Evolutionary conservation across 2,329 filamentous ascomycete genomes (phyloP), one percentile per base, ranked within the genome.

Genomic region (Penicillium nordicum): DNA sequence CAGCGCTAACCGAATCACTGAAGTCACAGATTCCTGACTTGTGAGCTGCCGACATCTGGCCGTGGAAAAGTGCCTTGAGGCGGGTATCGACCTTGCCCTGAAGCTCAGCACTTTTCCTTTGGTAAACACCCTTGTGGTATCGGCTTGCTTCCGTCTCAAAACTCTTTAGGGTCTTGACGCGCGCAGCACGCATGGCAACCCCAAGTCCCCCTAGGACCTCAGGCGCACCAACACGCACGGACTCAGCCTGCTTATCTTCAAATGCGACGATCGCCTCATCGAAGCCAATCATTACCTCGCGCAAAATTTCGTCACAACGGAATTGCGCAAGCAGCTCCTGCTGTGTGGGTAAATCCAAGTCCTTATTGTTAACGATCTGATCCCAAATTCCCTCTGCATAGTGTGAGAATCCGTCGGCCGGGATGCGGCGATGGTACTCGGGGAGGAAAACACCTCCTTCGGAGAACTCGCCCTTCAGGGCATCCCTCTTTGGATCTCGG

Each of bases 311-410:
- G 72, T 99, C 94, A 74, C 94, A 99, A 63, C 94, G 86, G 79
- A 97, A 99, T 73, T 99, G 94, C 11, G 94, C 94, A 51, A 99
- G 82, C 44, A 99, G 82, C 73, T 99, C 94, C 76, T 99, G 94
- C 72, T 99, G 94, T 0, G 94, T 97, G 4, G 94, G 94, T 57
- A 99, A 77, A 75, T 99, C 94, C 53, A 99, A 81, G 69, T 99
- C 94, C 76, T 99, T 99, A 82, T 99, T 99, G 79, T 93, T 89
- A 67, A 96, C 92, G 70, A 99, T 99, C 76, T 97, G 93, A 68
- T 97, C 92, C 94, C 94, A 99, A 43, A 99, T 86, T 40, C 92
- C 91, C 71, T 94, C 87, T 0, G 94, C 92, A 67, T 99, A 99
- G 57, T 92, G 82, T 0, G 93, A 90, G 71, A 97, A 94, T n/a